These are phyloP conservation scores for Pulveroboletus sp. DNA, from an alignment of 768 basidiomycete species.

Conservation along the genomic window DNA sequence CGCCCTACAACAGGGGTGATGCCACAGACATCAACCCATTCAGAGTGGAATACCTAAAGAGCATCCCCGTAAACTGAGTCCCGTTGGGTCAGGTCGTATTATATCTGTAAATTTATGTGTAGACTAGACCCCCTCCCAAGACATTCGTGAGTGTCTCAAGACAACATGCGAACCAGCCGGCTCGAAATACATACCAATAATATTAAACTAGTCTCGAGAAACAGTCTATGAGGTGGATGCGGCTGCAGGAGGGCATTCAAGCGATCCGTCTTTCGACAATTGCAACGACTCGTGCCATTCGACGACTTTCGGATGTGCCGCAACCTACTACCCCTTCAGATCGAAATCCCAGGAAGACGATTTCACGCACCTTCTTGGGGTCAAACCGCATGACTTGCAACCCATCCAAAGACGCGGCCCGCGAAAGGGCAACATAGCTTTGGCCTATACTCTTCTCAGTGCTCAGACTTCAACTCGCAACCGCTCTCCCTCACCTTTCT, in stretches of 20 bases:
- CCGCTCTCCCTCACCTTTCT: slow-evolving; percentile 37
- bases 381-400: slow-evolving; percentile 54
- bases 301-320: slow-evolving; percentile 43
- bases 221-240: background rate
- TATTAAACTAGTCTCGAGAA: background rate
- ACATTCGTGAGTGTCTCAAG: background rate
- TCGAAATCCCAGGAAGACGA: background rate
- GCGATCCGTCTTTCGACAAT: background rate
- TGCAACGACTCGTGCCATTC: slow-evolving; percentile 39
- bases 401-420: slow-evolving; percentile 52
- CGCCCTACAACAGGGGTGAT: slow-evolving; percentile 62
- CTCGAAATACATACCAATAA: slow-evolving; percentile 11
- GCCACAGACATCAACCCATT: slow-evolving; percentile 64
- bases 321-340: slow-evolving; percentile 30
- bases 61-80: slow-evolving; percentile 36
- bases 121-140: too few species aligned
- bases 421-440: slow-evolving; percentile 49
- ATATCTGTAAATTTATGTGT: background rate
- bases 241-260: background rate
- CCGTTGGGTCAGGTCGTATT: background rate
- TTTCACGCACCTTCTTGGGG: slow-evolving; percentile 42
- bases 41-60: slow-evolving; percentile 59
- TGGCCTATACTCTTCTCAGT: slow-evolving; percentile 34
- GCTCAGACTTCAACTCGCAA: too few species aligned
- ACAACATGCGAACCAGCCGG: background rate